phyloP scores from a whole-genome alignment of 495 filamentous ascomycete species.

The Xylaria venustula region DNA sequence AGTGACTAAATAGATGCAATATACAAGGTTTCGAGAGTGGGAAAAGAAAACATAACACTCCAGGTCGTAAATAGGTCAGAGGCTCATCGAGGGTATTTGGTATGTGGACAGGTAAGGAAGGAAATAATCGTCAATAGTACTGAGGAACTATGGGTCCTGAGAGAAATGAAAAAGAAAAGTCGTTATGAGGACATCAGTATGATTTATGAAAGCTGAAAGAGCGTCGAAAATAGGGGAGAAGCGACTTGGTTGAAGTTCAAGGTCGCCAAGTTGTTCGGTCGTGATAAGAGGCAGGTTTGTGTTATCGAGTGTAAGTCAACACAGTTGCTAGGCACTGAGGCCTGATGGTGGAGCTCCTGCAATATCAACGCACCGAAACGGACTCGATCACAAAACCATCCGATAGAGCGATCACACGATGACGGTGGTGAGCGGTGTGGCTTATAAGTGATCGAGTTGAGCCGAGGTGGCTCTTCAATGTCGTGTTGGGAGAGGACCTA shows the following conservation, averaged over 20 bases:
- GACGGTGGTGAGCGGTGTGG: slow-evolving; percentile 14
- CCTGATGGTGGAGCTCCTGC: slow-evolving; percentile 26
- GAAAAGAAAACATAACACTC: slow-evolving; percentile 52
- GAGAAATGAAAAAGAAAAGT: slow-evolving; percentile 55
- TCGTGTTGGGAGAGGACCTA: slow-evolving; percentile 7
- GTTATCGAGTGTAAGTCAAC: slow-evolving; percentile 24
- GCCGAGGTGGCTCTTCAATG: not conserved
- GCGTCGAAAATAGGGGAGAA: slow-evolving; percentile 38
- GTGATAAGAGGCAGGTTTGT: slow-evolving; percentile 27
- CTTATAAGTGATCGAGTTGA: slow-evolving; percentile 24
- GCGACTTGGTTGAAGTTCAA: slow-evolving; percentile 22
- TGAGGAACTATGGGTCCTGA: slow-evolving; percentile 48
- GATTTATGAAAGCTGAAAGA: slow-evolving; percentile 41
- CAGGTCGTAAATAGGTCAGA: slow-evolving; percentile 59
- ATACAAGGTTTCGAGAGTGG: slow-evolving; percentile 43
- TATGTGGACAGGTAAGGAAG: slow-evolving; percentile 58
- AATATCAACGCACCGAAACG: slow-evolving; percentile 42
- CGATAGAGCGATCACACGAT: slow-evolving; percentile 8
- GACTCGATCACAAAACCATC: slow-evolving; percentile 23
- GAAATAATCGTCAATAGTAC: slow-evolving; percentile 47
- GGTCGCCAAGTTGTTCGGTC: slow-evolving; percentile 18
- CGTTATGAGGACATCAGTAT: slow-evolving; percentile 70
- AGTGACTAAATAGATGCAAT: slow-evolving; percentile 36
- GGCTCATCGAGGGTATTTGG: slow-evolving; percentile 63
- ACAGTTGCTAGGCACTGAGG: slow-evolving; percentile 36